Percentiles rank a stretch among this genome's conserved stretches.
phyloP scores from a whole-genome alignment of 305 asterid genomes.

The Solanum aculeatissimum region DNA sequence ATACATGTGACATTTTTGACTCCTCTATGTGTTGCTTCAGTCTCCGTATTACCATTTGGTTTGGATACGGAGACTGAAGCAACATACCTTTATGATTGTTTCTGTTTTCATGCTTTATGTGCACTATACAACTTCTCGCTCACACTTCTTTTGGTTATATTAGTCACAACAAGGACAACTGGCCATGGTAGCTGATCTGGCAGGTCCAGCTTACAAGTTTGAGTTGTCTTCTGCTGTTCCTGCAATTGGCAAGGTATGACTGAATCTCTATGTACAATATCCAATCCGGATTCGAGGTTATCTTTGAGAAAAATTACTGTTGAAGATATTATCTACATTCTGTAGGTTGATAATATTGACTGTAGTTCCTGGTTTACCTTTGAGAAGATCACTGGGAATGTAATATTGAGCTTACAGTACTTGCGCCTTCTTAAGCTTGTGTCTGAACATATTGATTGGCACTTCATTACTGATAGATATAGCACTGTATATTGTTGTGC shows the following conservation, averaged over 20 bases:
- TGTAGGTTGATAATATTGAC: background rate
- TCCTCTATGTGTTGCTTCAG: background rate
- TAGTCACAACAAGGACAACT: constrained; percentile 82
- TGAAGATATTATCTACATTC: background rate
- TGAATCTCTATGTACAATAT: background rate
- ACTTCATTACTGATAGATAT: background rate
- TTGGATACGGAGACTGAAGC: background rate
- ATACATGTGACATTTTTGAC: background rate
- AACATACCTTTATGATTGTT: background rate
- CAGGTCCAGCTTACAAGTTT: constrained; percentile 58
- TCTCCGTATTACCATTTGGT: background rate
- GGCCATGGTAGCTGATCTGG: constrained; percentile 73
- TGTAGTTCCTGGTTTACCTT: background rate
- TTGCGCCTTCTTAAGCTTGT: background rate
- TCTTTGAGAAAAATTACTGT: background rate
- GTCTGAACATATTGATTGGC: background rate
- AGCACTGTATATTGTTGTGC: background rate
- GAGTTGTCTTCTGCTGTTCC: constrained; percentile 71
- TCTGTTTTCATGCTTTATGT: background rate
- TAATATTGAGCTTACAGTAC: background rate
- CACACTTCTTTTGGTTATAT: constrained; percentile 3
- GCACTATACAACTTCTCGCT: background rate
- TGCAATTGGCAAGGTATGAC: constrained; percentile 56
- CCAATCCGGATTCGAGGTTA: background rate
- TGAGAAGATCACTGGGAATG: background rate